Evolutionary conservation across 2,329 filamentous ascomycete species (phyloP).

Genomic region (Sarocladium strictum): DNA sequence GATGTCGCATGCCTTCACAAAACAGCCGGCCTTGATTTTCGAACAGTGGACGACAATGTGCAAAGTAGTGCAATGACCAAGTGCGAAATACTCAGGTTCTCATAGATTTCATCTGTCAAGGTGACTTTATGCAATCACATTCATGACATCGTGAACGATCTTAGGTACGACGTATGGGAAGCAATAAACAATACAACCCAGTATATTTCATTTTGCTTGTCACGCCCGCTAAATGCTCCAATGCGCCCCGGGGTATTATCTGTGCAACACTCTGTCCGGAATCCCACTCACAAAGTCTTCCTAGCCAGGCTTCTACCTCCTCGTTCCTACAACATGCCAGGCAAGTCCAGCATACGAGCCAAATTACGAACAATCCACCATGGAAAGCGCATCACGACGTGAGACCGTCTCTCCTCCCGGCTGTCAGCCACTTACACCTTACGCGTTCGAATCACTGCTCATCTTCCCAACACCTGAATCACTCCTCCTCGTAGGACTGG

Average conservation of each 20-base stretch:
- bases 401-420: not conserved
- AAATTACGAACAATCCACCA: too few species aligned
- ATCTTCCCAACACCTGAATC: conserved; percentile 1
- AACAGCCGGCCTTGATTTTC: not conserved
- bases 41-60: too few species aligned
- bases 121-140: too few species aligned
- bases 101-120: too few species aligned
- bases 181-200: not conserved
- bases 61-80: too few species aligned
- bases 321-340: not conserved
- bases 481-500: not conserved
- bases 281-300: not conserved
- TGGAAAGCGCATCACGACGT: too few species aligned
- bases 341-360: not conserved
- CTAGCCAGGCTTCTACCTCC: not conserved
- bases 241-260: conserved; percentile 6
- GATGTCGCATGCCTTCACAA: not conserved
- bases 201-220: not conserved
- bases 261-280: not conserved
- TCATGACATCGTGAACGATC: too few species aligned
- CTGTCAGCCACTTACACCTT: not conserved
- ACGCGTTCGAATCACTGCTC: not conserved
- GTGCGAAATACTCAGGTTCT: too few species aligned
- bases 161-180: too few species aligned
- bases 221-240: conserved; percentile 5